Percentiles rank a stretch among this genome's conserved stretches.
Conservation (phyloP, 257 asterid genomes). For the Solanum chaucha region DNA sequence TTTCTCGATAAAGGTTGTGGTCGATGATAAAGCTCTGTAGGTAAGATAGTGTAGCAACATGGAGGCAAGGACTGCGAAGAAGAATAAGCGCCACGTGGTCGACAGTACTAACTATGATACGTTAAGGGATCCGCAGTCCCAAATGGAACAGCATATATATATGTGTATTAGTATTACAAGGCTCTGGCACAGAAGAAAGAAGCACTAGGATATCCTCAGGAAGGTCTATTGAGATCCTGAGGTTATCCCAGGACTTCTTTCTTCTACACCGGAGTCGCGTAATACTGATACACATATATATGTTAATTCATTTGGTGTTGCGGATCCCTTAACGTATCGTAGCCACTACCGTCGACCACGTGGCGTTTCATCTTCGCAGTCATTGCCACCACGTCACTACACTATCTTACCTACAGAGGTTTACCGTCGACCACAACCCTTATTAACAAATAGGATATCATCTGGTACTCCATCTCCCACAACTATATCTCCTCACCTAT, state of each 20-base stretch:
- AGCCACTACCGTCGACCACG: not conserved
- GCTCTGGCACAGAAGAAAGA: not conserved
- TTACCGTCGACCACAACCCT: not conserved
- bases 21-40: no score
- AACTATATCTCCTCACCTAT: not conserved
- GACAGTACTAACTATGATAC: no score
- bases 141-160: no score
- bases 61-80: no score
- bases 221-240: not conserved
- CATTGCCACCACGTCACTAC: not conserved
- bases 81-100: no score
- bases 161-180: not conserved
- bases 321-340: not conserved
- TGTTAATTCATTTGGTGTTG: not conserved
- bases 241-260: not conserved
- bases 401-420: not conserved
- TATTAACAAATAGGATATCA: not conserved
- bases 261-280: no score
- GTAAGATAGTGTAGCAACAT: no score
- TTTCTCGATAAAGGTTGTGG: no score
- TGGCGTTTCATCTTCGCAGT: not conserved
- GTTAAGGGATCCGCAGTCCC: no score
- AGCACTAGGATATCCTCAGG: not conserved
- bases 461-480: not conserved
- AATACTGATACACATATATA: not conserved